phyloP scores from a whole-genome alignment of 2,329 filamentous ascomycete genomes.

The Pseudocercospora musae region DNA sequence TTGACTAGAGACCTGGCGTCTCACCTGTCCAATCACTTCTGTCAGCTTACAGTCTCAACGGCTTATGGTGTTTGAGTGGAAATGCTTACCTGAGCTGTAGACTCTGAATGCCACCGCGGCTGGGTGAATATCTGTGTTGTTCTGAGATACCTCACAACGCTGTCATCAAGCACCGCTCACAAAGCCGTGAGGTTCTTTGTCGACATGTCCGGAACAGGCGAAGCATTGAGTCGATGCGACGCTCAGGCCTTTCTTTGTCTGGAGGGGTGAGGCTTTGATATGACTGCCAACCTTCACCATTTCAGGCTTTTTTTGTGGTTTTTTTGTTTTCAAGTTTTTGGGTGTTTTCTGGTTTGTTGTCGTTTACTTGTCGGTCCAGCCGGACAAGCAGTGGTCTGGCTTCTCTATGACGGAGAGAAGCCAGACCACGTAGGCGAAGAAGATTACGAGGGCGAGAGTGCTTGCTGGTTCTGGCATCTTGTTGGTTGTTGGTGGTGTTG shows the following conservation, averaged over 20 bases:
- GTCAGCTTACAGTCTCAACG: neutral
- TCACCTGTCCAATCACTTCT: neutral
- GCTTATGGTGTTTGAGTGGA: neutral
- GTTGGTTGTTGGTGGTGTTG: neutral
- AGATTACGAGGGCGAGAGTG: neutral
- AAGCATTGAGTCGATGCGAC: neutral
- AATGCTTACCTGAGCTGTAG: neutral
- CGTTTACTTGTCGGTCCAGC: no score
- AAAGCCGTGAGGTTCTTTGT: neutral
- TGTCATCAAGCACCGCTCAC: neutral
- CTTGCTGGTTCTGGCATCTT: neutral
- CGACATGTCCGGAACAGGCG: neutral
- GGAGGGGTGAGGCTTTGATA: neutral
- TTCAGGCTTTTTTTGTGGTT: neutral
- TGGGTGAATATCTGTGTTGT: neutral
- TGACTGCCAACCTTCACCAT: neutral
- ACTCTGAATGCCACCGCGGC: neutral
- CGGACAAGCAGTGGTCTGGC: neutral
- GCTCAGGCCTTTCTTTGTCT: neutral
- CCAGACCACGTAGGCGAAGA: neutral
- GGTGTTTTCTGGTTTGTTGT: neutral
- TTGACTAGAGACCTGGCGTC: neutral
- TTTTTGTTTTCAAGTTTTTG: neutral
- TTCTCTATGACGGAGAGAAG: neutral
- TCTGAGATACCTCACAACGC: neutral